Conservation (phyloP, 129 eudicot species). For the sunflower (Helianthus annuus) region DNA sequence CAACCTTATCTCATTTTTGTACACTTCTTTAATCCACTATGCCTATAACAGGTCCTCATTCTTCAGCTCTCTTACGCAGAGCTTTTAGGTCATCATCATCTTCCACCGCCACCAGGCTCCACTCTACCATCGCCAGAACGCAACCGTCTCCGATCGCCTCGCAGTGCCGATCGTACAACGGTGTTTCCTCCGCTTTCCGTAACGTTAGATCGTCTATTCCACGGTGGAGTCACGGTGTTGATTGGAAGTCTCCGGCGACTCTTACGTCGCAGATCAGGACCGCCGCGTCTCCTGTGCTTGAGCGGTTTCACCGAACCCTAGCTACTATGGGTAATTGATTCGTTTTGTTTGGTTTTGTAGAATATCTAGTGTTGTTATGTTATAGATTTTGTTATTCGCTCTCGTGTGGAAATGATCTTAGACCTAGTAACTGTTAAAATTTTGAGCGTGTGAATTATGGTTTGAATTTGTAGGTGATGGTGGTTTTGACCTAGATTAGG, state of each 20-base stretch:
- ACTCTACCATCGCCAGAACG: conserved; percentile 18
- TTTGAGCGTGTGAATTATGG: not conserved
- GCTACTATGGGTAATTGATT: conserved; percentile 83
- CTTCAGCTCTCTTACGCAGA: conserved; percentile 55
- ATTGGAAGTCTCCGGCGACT: conserved; percentile 74
- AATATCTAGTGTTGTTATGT: conserved; percentile 5
- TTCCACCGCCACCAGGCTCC: conserved; percentile 29
- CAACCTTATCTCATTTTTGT: conserved; percentile 32
- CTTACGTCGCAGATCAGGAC: conserved; percentile 72
- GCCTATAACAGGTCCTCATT: conserved; percentile 52
- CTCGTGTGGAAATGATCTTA: not conserved
- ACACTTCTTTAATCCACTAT: conserved; percentile 31
- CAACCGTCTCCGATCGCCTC: conserved; percentile 9
- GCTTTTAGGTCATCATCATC: conserved; percentile 36
- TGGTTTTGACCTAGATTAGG: conserved; percentile 17
- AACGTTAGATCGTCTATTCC: conserved; percentile 45
- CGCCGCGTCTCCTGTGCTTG: conserved; percentile 56
- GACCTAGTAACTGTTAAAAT: not conserved
- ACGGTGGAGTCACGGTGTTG: conserved; percentile 88
- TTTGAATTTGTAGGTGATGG: not conserved
- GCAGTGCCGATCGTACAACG: conserved; percentile 33
- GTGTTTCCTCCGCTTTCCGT: conserved; percentile 43
- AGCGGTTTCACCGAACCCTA: conserved; percentile 59
- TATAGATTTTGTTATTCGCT: not conserved
- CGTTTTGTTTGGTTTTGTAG: not conserved